Conservation (phyloP, 352 stramenopile genomes). For the Thalassiosira ordinaria region DNA sequence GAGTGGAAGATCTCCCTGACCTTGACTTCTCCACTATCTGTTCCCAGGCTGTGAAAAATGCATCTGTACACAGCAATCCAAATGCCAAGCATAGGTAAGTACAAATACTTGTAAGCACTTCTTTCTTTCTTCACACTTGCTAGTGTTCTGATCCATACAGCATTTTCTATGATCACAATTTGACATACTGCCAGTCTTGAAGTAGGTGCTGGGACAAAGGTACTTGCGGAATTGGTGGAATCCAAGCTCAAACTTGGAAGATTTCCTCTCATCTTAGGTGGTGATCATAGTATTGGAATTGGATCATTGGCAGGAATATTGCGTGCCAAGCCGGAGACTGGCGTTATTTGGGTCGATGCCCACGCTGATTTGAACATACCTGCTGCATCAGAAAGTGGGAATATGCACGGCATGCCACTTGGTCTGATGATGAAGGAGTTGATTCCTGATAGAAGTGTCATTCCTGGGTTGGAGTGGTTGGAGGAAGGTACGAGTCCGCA, state of each 20-base stretch:
- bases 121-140: neutral
- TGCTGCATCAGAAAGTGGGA: conserved; percentile 89
- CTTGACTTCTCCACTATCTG: conserved; percentile 76
- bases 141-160: neutral
- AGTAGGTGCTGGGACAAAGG: conserved; percentile 90
- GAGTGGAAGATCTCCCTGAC: conserved; percentile 85
- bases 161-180: neutral
- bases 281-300: conserved; percentile 95
- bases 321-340: conserved; percentile 90
- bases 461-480: conserved; percentile 95
- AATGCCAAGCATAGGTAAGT: conserved; percentile 64
- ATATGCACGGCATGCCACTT: conserved; percentile 98
- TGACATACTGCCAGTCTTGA: conserved; percentile 35
- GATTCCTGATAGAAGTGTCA: conserved; percentile 84
- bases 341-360: conserved; percentile 97
- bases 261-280: conserved; percentile 95
- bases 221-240: conserved; percentile 88
- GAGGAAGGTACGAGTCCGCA: conserved; percentile 60
- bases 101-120: neutral
- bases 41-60: conserved; percentile 27
- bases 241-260: conserved; percentile 88
- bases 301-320: conserved; percentile 93
- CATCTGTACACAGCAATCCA: conserved; percentile 20
- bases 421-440: conserved; percentile 93
- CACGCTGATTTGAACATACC: conserved; percentile 98